Base-by-base conservation (phyloP, 2,329 filamentous ascomycete species). In the Penicillium sclerotiorum region DNA sequence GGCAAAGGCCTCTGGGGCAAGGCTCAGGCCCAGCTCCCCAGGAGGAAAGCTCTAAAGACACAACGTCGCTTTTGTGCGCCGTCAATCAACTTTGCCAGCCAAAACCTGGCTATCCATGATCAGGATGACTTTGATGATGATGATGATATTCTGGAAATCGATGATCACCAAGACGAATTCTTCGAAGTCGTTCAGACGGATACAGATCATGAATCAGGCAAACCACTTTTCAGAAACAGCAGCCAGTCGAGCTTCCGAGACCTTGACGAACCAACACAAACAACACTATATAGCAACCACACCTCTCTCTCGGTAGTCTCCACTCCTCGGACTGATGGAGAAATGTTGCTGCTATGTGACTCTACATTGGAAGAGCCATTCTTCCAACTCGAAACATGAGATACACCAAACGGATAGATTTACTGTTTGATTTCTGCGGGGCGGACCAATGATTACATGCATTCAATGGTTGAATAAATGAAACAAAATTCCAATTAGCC, bases 211-310 rank as follows among this genome's bases (percentile, higher is more conserved):
- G 49, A 46, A 15, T 33, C 41, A 0, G 52, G 58, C 5, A 47
- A 30, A 5, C 49, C 38, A 18, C 47, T 55, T 18, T 32, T 58
- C 8, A 49, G 52, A 17, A 39, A 39, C 22, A 25, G 37, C 21
- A 53, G 47, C 21, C 51, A 58, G n/a, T 44, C 47, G 15, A 52
- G 43, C 20, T 51, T 56, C 15, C 23, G 22, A 28, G 55, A 58
- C 18, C 21, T 45, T 7, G 42, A 40, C 8, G 49, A 57, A 2
- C 50, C 45, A 12, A 55, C 50, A 1, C 50, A 57, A 33, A 52
- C 47, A 8, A 55, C 53, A 9, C 27, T 53, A 5, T 25, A 50
- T 33, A 46, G 23, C 8, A 12, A 27, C 9, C 20, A 13, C 18
- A 8, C 21, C 5, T 9, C 17, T n/a, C 13, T 20, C 8, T 8